These are phyloP conservation scores for Monilinia polystroma DNA, from an alignment of 2,329 filamentous ascomycete genomes.

Conservation along the genomic window DNA sequence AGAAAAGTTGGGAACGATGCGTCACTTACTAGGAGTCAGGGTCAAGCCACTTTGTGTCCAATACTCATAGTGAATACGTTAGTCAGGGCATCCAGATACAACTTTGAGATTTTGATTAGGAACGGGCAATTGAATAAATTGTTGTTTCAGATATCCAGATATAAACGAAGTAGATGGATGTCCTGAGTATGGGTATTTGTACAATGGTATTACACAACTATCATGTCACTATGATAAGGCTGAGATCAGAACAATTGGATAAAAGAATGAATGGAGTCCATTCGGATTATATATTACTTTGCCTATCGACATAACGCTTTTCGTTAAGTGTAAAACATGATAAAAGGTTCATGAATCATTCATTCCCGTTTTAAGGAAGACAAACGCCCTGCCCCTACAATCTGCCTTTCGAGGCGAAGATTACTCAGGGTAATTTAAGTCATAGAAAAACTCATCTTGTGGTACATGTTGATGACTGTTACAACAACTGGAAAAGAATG, in stretches of 20 bases:
- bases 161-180: neutral
- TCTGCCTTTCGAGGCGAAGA: conserved; percentile 3
- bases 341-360: conserved; percentile 8
- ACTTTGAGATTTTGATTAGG: neutral
- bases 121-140: neutral
- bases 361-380: neutral
- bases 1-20: neutral
- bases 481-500: neutral
- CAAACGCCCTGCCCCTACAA: conserved; percentile 11
- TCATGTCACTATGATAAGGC: neutral
- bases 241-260: neutral
- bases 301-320: conserved; percentile 8
- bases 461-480: conserved; percentile 8
- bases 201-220: neutral
- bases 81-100: neutral
- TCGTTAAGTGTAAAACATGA: conserved; percentile 1
- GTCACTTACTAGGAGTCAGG: neutral
- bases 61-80: neutral
- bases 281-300: conserved; percentile 5
- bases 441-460: neutral
- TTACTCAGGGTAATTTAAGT: conserved; percentile 2
- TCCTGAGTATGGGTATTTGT: neutral
- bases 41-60: neutral
- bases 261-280: neutral
- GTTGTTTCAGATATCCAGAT: neutral